phyloP scores from a whole-genome alignment of 2,329 filamentous ascomycete genomes.

The Alternaria viburni region DNA sequence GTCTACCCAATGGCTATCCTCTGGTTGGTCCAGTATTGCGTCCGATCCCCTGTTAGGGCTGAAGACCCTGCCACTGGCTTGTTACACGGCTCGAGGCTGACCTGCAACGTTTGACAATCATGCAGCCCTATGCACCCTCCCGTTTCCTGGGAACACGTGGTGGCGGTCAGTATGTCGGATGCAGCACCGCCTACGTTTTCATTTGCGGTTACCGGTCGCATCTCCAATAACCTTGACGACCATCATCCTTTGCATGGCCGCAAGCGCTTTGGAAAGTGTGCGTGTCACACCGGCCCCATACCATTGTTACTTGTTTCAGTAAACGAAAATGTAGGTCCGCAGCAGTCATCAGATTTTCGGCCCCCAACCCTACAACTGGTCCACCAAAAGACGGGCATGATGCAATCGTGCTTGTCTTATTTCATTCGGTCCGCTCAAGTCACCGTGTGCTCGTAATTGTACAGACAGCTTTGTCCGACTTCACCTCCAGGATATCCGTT shows the following conservation, averaged over 20 bases:
- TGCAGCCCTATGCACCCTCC: conserved; percentile 46
- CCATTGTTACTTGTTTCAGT: conserved; percentile 27
- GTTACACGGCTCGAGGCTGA: conserved; percentile 31
- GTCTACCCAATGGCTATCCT: neutral
- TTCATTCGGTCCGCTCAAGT: neutral
- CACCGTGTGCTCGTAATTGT: neutral
- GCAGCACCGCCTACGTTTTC: conserved; percentile 10
- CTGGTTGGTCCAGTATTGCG: neutral
- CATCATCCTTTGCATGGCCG: neutral
- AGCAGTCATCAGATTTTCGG: conserved; percentile 20
- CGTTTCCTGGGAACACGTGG: conserved; percentile 38
- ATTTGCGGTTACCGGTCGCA: neutral
- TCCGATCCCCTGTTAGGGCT: conserved; percentile 15
- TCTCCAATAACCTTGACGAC: conserved; percentile 9
- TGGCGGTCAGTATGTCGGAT: conserved; percentile 36
- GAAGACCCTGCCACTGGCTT: conserved; percentile 8
- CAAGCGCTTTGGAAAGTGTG: neutral
- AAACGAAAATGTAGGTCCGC: conserved; percentile 20
- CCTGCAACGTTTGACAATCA: conserved; percentile 26
- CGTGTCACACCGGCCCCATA: neutral
- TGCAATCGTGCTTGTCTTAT: conserved; percentile 5
- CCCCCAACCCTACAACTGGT: conserved; percentile 17
- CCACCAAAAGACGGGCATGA: conserved; percentile 6
- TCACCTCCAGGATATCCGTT: neutral
- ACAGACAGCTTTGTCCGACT: neutral